phyloP scores from a whole-genome alignment of 257 asterid species.

The Solanum pinnatisectum region DNA sequence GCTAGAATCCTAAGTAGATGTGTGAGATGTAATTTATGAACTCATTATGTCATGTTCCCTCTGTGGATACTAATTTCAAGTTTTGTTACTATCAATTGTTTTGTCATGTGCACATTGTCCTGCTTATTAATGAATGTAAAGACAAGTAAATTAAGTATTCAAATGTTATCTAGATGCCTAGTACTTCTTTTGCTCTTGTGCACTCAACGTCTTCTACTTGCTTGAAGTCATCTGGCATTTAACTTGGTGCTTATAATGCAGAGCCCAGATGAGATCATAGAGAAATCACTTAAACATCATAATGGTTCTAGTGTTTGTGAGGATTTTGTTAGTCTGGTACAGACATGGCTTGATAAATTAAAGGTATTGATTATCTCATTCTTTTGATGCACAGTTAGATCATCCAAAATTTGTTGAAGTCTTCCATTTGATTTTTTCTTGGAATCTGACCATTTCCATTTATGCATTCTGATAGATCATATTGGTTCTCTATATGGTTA shows the following conservation, averaged over 20 bases:
- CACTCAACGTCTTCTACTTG: neutral
- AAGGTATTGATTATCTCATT: conserved; percentile 35
- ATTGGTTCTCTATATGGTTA: neutral
- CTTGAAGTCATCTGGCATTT: neutral
- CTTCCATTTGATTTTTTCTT: neutral
- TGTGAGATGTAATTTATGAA: neutral
- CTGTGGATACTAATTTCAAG: neutral
- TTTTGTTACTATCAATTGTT: neutral
- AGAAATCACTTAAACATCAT: conserved; percentile 57
- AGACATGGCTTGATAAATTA: conserved; percentile 65
- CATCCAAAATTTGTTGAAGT: neutral
- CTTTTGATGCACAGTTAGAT: neutral
- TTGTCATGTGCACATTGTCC: neutral
- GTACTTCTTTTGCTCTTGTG: neutral
- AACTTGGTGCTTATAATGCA: conserved; percentile 29
- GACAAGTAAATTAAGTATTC: neutral
- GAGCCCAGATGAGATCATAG: conserved; percentile 79
- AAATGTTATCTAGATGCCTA: neutral
- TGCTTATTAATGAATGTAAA: neutral
- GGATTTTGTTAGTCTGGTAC: conserved; percentile 77
- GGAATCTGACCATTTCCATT: neutral
- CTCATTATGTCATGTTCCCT: neutral
- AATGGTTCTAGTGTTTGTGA: conserved; percentile 69
- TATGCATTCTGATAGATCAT: neutral
- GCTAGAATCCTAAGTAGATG: neutral